A percentile compares a stretch with the other conserved stretches of the same genome.
phyloP scores from a whole-genome alignment of 2,329 filamentous ascomycete species.

The Ophiostoma himal-ulmi region DNA sequence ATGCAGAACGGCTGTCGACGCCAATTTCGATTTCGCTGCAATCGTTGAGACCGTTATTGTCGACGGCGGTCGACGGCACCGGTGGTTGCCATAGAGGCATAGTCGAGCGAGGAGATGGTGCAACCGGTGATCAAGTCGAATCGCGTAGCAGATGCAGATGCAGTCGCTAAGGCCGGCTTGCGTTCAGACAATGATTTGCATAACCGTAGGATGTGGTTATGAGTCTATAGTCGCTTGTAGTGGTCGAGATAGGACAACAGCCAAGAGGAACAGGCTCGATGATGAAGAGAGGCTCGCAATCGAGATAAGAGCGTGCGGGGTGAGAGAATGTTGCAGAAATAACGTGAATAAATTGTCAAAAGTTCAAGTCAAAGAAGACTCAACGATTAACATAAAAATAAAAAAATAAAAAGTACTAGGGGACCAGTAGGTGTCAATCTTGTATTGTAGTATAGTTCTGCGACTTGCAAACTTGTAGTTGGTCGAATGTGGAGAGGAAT shows the following conservation, averaged over 20 bases:
- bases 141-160: neutral
- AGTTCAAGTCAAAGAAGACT: neutral
- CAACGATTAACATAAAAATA: neutral
- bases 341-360: neutral
- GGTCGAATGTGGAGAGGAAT: constrained; percentile 6
- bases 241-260: neutral
- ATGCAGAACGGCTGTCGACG: constrained; percentile 5
- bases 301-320: constrained; percentile 6
- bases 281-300: constrained; percentile 4
- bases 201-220: neutral
- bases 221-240: too few relatives aligned
- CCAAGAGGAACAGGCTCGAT: neutral
- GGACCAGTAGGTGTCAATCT: neutral
- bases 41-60: neutral
- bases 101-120: neutral
- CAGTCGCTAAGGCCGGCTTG: neutral
- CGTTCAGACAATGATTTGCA: neutral
- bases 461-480: too few relatives aligned
- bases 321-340: neutral
- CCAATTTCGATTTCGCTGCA: neutral
- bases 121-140: neutral
- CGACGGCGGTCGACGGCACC: neutral
- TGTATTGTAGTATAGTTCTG: neutral
- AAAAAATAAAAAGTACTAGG: neutral
- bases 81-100: constrained; percentile 10